A percentile compares a stretch with the other conserved stretches of the same genome.
These are phyloP conservation scores for Phyllosticta paracitricarpa DNA, from an alignment of 2,329 filamentous ascomycete species.

Conservation along the genomic window DNA sequence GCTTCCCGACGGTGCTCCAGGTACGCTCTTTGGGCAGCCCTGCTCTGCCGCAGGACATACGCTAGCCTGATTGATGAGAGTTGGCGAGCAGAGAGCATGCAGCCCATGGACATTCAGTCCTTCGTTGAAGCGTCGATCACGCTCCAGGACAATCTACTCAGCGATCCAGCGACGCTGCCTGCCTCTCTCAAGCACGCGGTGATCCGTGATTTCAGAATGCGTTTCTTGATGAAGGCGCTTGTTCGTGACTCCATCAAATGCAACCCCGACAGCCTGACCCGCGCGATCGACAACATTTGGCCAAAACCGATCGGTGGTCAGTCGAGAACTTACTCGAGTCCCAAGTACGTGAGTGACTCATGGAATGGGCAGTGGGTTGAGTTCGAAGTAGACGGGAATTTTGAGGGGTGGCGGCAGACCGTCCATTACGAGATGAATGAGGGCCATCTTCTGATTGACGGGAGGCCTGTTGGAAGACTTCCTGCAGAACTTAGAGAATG, in stretches of 20 bases:
- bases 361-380: not conserved
- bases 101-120: slow-evolving; percentile 10
- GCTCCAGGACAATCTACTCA: slow-evolving; percentile 39
- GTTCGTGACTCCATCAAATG: slow-evolving; percentile 28
- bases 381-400: not conserved
- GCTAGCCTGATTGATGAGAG: not conserved
- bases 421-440: slow-evolving; percentile 38
- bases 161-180: slow-evolving; percentile 27
- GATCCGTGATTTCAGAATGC: slow-evolving; percentile 39
- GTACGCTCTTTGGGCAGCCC: slow-evolving; percentile 45
- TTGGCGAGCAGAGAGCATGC: not conserved
- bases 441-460: slow-evolving; percentile 41
- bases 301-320: slow-evolving; percentile 21
- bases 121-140: slow-evolving; percentile 34
- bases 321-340: slow-evolving; percentile 13
- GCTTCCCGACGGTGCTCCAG: slow-evolving; percentile 29
- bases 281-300: slow-evolving; percentile 35
- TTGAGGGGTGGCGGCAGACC: slow-evolving; percentile 18
- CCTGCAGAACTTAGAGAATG: slow-evolving; percentile 42
- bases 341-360: slow-evolving; percentile 14
- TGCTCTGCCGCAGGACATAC: slow-evolving; percentile 47
- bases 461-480: slow-evolving; percentile 41
- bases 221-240: slow-evolving; percentile 25
- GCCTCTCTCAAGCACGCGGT: slow-evolving; percentile 29
- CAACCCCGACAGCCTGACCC: slow-evolving; percentile 19